Base-by-base conservation (phyloP, 805 yeast species). In the Myxozyma sirexii region DNA sequence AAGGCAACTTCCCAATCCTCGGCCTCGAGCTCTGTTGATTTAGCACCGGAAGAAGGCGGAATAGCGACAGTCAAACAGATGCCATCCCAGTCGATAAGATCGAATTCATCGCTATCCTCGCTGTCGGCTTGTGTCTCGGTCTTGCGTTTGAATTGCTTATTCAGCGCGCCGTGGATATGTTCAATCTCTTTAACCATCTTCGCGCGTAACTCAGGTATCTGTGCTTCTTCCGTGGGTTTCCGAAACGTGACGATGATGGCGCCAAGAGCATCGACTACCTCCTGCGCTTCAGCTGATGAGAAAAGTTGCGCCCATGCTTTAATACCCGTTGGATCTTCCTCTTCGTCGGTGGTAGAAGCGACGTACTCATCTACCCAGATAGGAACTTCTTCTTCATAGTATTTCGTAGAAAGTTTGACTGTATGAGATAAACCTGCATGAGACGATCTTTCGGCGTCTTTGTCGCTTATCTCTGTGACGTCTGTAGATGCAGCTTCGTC, bases 351-450 rank as follows among this genome's bases (percentile, higher is more conserved):
- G 2, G 48, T 1, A 1, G 49, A 29, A 13, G 76, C 62, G 3
- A 61, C 66, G 56, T 68, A 69, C 59, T 76, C 77, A 56, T 76
- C 78, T 4, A 72, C 64, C 71, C 76, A 72, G 0, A 75, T 57
- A 2, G 71, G 71, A 8, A 74, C 70, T 5, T 65, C 70, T 5
- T 71, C 67, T n/a, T 67, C 68, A 66, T 72, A 76, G 63, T 76
- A 76, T 62, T 70, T 72, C 33, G 68, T 65, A 23, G 53, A 56
- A 55, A 75, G 29, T 26, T 60, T 54, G 57, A 72, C 46, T 52
- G 67, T 46, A 58, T 65, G 65, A 35, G 65, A 42, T 37, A 69
- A 59, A 48, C 79, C 71, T 13, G 71, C 66, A 63, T 73, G 76
- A 15, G 66, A 52, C 13, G 47, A 10, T 33, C 48, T n/a, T n/a